phyloP scores from a whole-genome alignment of 371 early-diverging fungal genomes.

The Zopfochytrium polystomum region DNA sequence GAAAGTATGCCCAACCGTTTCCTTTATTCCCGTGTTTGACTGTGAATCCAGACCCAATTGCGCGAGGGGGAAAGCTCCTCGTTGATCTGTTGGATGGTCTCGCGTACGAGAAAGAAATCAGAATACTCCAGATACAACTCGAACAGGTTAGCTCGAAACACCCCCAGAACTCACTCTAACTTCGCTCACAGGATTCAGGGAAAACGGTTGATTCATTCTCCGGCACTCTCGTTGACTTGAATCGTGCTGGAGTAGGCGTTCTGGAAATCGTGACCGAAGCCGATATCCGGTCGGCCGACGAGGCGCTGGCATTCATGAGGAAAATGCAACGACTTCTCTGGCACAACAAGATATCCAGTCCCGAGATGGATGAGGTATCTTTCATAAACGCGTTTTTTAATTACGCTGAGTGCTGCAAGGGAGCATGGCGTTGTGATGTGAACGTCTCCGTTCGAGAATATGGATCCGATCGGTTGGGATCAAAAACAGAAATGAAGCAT shows the following conservation, averaged over 20 bases:
- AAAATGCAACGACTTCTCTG: conserved; percentile 73
- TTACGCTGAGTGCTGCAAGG: conserved; percentile 37
- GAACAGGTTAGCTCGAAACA: conserved; percentile 60
- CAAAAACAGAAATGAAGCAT: conserved; percentile 85
- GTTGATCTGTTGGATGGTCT: conserved; percentile 59
- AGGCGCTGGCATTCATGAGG: conserved; percentile 74
- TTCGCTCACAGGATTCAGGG: conserved; percentile 71
- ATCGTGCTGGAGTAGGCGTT: conserved; percentile 81
- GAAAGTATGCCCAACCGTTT: conserved; percentile 27
- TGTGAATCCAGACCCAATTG: conserved; percentile 58
- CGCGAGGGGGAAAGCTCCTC: conserved; percentile 57
- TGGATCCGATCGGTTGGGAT: conserved; percentile 57
- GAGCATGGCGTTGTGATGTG: conserved; percentile 88
- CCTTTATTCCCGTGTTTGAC: background rate
- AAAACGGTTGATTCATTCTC: conserved; percentile 68
- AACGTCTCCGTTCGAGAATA: conserved; percentile 75
- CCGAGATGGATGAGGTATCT: conserved; percentile 78
- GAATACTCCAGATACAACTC: conserved; percentile 81
- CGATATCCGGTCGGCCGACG: conserved; percentile 61
- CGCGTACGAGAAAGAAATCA: conserved; percentile 46
- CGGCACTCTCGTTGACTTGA: conserved; percentile 69
- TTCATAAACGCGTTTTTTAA: background rate
- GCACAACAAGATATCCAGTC: conserved; percentile 68
- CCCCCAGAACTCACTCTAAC: background rate
- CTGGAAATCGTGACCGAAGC: conserved; percentile 91